phyloP scores from a whole-genome alignment of 441 rosid genomes.

The Bocquillonia castaneifolia region DNA sequence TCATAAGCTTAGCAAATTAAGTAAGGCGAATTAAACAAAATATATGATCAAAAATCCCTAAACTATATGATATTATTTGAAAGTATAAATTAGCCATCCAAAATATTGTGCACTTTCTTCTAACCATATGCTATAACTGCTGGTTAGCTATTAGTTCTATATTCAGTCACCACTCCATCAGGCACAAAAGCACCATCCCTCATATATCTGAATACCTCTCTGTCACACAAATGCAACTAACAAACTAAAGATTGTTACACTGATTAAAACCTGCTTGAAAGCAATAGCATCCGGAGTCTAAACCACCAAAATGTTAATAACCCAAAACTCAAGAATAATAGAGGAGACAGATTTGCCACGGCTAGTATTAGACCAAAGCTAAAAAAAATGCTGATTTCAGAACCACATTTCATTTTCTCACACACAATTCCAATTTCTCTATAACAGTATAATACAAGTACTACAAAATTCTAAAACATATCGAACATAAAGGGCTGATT shows the following conservation, averaged over 20 bases:
- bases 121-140: neutral
- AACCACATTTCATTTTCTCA: neutral
- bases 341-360: neutral
- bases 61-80: neutral
- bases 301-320: slow-evolving; percentile 2
- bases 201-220: neutral
- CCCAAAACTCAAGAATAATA: neutral
- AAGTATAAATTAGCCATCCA: neutral
- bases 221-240: neutral
- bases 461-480: neutral
- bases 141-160: slow-evolving; percentile 8
- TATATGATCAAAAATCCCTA: neutral
- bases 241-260: neutral
- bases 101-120: slow-evolving; percentile 2
- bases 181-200: neutral
- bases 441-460: neutral
- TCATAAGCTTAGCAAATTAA: neutral
- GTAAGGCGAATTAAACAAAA: neutral
- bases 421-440: neutral
- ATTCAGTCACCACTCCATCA: neutral
- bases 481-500: slow-evolving; percentile 6
- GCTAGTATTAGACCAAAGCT: neutral
- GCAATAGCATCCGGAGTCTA: neutral
- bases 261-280: neutral
- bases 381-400: neutral